Percentiles rank a stretch among this genome's conserved stretches.
Evolutionary conservation across 2,329 filamentous ascomycete genomes (phyloP).

Genomic region (Pyrenophora seminiperda): DNA sequence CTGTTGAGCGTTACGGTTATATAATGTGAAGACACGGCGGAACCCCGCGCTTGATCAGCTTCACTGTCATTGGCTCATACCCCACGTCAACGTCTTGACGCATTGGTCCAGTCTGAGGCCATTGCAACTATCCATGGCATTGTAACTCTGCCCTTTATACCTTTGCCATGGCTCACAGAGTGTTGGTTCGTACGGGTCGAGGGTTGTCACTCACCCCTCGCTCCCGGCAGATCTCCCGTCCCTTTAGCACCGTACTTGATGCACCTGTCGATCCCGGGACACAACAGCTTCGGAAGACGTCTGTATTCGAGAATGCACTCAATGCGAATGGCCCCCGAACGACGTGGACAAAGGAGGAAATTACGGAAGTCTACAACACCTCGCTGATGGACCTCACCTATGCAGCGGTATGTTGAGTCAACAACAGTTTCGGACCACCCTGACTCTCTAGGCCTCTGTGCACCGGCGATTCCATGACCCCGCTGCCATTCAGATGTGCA

Average conservation of each 20-base stretch:
- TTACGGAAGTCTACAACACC: slow-evolving; percentile 79
- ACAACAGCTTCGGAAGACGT: slow-evolving; percentile 26
- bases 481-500: slow-evolving; percentile 86
- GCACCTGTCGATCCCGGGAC: slow-evolving; percentile 32
- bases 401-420: slow-evolving; percentile 64
- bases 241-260: slow-evolving; percentile 44
- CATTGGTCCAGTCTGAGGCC: slow-evolving; percentile 3
- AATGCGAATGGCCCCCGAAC: slow-evolving; percentile 66
- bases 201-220: slow-evolving; percentile 1
- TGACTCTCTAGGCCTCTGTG: slow-evolving; percentile 64
- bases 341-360: slow-evolving; percentile 82
- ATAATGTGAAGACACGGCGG: slow-evolving; percentile 5
- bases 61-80: slow-evolving; percentile 5
- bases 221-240: slow-evolving; percentile 8
- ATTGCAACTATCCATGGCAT: background rate
- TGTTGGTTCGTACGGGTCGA: slow-evolving; percentile 9
- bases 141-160: background rate
- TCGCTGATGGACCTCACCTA: slow-evolving; percentile 79
- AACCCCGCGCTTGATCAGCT: slow-evolving; percentile 9
- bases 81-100: slow-evolving; percentile 8
- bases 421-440: slow-evolving; percentile 1
- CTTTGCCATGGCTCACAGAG: slow-evolving; percentile 10
- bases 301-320: slow-evolving; percentile 56
- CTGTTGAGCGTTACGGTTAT: background rate
- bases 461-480: slow-evolving; percentile 88